Base-by-base conservation (phyloP, 1,284 basidiomycete species). In the Taiwanofungus camphoratus region DNA sequence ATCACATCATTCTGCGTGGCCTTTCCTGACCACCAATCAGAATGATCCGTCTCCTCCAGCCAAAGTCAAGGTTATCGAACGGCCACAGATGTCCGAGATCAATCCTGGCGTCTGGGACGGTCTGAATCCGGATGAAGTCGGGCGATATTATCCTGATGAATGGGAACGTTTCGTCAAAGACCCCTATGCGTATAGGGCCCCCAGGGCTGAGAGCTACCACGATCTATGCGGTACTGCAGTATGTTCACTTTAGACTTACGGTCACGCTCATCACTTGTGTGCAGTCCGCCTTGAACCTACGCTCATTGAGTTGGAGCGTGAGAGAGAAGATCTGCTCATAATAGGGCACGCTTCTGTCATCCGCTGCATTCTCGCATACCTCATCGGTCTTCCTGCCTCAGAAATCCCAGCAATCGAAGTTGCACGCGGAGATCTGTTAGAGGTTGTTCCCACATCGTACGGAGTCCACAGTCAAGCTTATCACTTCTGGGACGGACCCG, bases 51-150 rank as follows among this genome's bases (percentile, higher is more conserved):
- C 42, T 3, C 49, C 38, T 36, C 57, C 64, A 33, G 45, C 69
- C 33, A 74, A 70, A 39, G 77, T 88, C 60, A 92, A 92, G 59
- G 90, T 99, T 16, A 77, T 92, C 34, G 92, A 99, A 66, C 93
- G 94, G 55, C 80, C 88, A 0, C 94, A 95, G 64, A 95, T 99
- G 89, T 76, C 83, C 45, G 94, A 99, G 70, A 95, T 99, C 61
- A 99, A 99, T 58, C 95, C 95, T 33, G 91, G 91, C 2, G 88
- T 94, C 5, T 94, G 91, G 84, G 96, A 99, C 61, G 96, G 96
- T 1, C 76, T 99, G 44, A 88, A 85, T 1, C 87, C 88, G 0
- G 89, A 92, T 49, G 87, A 96, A 60, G 93, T 93, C 27, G 82
- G 85, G 64, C 85, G 85, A 58, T 83, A 83, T 53, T 98, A 93